Evolutionary conservation across 352 stramenopile genomes (phyloP), one percentile per base, ranked within the genome.

Genomic region (Globisporangium nagaii): DNA sequence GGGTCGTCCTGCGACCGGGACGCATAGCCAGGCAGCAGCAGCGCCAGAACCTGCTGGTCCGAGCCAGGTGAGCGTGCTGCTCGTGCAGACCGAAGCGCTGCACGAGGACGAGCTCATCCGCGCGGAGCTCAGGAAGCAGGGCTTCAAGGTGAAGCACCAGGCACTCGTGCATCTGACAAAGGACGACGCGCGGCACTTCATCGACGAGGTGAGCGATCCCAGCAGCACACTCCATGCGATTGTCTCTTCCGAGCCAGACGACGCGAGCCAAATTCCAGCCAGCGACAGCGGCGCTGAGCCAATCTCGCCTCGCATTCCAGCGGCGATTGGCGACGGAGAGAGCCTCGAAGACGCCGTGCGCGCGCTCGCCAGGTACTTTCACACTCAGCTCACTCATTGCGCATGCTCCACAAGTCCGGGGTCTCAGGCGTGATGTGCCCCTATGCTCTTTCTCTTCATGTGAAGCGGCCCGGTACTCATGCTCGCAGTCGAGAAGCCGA

Each of bases 71-170:
- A 70, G 60, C n/a, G 74, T 88, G 40, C 50, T 88, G n/a, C 57
- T 86, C 9, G 56, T 88, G 25, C 74, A 83, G 41, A 57, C 68
- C 25, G 77, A 88, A 32, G 74, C 74, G 13, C 68, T 88, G 0
- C 62, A 65, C 4, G 53, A 80, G 1, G 77, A 88, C 55, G 73
- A 86, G 46, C 61, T 56, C 19, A 81, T 88, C 31, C 70, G 77
- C 12, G 37, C 48, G 3, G 72, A 82, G 54, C 69, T 88, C 20
- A 69, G 73, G 37, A 58, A 67, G 11, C 56, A 50, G n/a, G 70
- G 70, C 3, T 88, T 82, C 28, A 24, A 50, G 1, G 59, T 88
- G 49, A 71, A 69, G 39, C 62, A 80, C 8, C 77, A 86, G 31
- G 60, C 66, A 4, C 51, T 88, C 22, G 48, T 81, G 4, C 56